phyloP scores from a whole-genome alignment of 768 basidiomycete genomes.

The Suillus alpinus region DNA sequence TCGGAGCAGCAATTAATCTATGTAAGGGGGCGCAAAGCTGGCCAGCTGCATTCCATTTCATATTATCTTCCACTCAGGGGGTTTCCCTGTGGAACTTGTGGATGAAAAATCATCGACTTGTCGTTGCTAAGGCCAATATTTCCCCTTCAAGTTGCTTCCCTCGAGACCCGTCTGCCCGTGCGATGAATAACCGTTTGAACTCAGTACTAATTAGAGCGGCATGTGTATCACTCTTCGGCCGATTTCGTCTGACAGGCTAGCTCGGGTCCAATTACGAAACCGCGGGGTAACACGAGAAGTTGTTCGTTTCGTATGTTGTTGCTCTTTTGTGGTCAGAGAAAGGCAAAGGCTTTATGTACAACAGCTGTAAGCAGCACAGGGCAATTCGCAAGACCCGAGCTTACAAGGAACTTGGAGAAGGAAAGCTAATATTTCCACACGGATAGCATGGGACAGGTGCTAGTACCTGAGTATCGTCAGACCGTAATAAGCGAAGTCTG shows the following conservation, averaged over 20 bases:
- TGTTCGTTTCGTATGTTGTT: conserved; percentile 4
- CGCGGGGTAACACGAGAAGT: conserved; percentile 12
- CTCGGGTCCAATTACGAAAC: conserved; percentile 16
- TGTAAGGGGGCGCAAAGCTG: neutral
- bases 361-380: neutral
- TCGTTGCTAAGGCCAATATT: conserved; percentile 2
- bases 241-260: conserved; percentile 12
- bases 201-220: conserved; percentile 17
- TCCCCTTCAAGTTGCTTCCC: neutral
- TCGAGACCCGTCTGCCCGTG: conserved; percentile 12
- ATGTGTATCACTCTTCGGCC: conserved; percentile 6
- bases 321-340: conserved; percentile 3
- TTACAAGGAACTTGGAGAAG: neutral
- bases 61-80: neutral
- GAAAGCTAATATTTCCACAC: conserved; percentile 1
- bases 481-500: conserved; percentile 27
- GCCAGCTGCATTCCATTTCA: neutral
- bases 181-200: conserved; percentile 10
- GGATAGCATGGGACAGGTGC: conserved; percentile 4
- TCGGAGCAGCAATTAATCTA: neutral
- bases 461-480: conserved; percentile 19
- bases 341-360: conserved; percentile 16
- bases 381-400: neutral
- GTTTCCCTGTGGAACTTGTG: neutral
- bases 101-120: neutral